Evolutionary conservation across 2,329 filamentous ascomycete genomes (phyloP).

Genomic region (Coniochaeta pulveracea): DNA sequence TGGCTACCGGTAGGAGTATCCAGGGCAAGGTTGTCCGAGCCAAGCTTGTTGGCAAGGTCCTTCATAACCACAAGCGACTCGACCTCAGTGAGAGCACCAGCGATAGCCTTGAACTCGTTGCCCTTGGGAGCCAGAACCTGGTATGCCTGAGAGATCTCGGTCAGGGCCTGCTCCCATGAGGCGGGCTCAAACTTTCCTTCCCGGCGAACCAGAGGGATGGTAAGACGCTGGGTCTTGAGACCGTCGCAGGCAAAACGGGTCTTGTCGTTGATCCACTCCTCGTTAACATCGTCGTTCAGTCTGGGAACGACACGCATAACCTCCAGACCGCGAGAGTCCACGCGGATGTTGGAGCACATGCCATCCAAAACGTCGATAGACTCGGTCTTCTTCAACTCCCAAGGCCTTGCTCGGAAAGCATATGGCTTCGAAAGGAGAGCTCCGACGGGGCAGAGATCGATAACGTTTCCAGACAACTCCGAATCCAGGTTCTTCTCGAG

Average conservation of each 20-base stretch:
- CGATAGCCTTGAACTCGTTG: constrained; percentile 92
- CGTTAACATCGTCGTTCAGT: constrained; percentile 95
- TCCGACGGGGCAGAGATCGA: constrained; percentile 95
- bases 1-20: constrained; percentile 77
- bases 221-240: constrained; percentile 89
- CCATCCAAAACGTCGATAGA: constrained; percentile 91
- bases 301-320: constrained; percentile 91
- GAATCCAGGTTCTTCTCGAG: constrained; percentile 88
- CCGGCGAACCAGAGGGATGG: constrained; percentile 78
- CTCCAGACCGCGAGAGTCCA: constrained; percentile 86
- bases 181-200: constrained; percentile 87
- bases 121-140: constrained; percentile 69
- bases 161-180: constrained; percentile 90
- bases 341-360: constrained; percentile 85
- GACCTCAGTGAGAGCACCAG: constrained; percentile 81
- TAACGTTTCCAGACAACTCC: constrained; percentile 93
- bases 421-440: constrained; percentile 96
- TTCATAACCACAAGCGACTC: constrained; percentile 95
- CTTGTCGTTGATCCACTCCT: constrained; percentile 99
- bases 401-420: constrained; percentile 90
- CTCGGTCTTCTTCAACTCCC: constrained; percentile 94
- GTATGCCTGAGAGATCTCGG: constrained; percentile 74
- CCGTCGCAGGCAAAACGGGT: constrained; percentile 93
- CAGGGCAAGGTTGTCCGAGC: constrained; percentile 88
- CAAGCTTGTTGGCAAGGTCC: constrained; percentile 91